A percentile compares a stretch with the other conserved stretches of the same genome.
phyloP scores from a whole-genome alignment of 2,329 filamentous ascomycete species.

The Fusarium nelsonii region DNA sequence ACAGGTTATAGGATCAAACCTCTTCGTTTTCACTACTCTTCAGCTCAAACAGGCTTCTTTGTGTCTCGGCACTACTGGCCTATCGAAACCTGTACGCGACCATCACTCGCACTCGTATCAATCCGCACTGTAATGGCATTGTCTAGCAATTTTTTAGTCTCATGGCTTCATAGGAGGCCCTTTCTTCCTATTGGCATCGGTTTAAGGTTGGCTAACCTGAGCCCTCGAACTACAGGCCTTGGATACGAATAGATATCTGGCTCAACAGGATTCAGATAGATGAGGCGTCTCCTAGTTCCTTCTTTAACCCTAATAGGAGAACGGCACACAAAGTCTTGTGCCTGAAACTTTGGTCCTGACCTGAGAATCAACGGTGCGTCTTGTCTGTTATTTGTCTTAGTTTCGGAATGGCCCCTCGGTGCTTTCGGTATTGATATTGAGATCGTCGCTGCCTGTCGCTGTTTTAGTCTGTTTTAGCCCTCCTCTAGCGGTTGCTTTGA shows the following conservation, averaged over 20 bases:
- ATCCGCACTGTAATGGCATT: conserved; percentile 38
- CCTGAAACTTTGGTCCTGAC: conserved; percentile 25
- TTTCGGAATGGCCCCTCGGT: conserved; percentile 30
- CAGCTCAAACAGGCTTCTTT: conserved; percentile 5
- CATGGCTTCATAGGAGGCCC: not conserved
- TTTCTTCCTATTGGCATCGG: conserved; percentile 17
- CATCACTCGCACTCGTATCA: conserved; percentile 12
- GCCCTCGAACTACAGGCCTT: conserved; percentile 7
- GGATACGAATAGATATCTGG: conserved; percentile 8
- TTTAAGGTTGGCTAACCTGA: not conserved
- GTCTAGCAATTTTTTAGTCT: conserved; percentile 4
- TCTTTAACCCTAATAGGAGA: not conserved
- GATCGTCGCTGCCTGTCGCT: conserved; percentile 29
- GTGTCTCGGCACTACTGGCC: conserved; percentile 18
- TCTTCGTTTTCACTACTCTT: not conserved
- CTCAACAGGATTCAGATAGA: not conserved
- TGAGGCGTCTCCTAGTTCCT: not conserved
- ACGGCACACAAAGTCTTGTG: conserved; percentile 10
- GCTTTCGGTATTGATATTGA: conserved; percentile 36
- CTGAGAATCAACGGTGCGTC: conserved; percentile 18
- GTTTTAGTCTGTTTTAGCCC: conserved; percentile 29
- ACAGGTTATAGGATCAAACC: not conserved
- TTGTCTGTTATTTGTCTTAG: conserved; percentile 23
- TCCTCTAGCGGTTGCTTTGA: conserved; percentile 23
- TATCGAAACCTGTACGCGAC: not conserved